Percentiles rank a stretch among this genome's conserved stretches.
Evolutionary conservation across 2,329 filamentous ascomycete genomes (phyloP).

Genomic region (Colletotrichum magnum): DNA sequence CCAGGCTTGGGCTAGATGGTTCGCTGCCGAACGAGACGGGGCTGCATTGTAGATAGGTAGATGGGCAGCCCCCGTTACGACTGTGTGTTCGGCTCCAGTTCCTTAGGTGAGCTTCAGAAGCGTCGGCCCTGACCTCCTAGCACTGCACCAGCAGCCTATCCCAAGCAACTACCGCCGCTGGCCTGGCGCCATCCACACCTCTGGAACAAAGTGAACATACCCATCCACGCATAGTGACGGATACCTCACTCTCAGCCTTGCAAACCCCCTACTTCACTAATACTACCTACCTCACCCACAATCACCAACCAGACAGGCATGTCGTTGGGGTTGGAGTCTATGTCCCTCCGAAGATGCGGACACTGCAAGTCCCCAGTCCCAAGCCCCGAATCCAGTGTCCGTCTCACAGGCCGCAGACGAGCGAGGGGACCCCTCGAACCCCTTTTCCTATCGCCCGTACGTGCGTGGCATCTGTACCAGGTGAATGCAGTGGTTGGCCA

Average conservation of each 20-base stretch:
- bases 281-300: constrained; percentile 3
- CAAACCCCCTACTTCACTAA: constrained; percentile 21
- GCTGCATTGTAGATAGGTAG: constrained; percentile 8
- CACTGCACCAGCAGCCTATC: constrained; percentile 21
- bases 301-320: not conserved
- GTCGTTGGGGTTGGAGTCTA: not conserved
- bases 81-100: not conserved
- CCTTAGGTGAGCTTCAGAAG: not conserved
- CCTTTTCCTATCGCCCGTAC: constrained; percentile 9
- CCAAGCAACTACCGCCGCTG: constrained; percentile 16
- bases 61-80: constrained; percentile 4
- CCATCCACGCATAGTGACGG: constrained; percentile 6
- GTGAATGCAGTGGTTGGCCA: not conserved
- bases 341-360: not conserved
- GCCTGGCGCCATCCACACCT: constrained; percentile 24
- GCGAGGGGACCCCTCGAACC: not conserved
- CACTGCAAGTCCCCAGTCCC: not conserved
- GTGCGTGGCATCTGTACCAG: not conserved
- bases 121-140: constrained; percentile 9
- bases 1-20: constrained; percentile 13
- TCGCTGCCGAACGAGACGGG: not conserved
- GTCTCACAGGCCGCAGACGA: not conserved
- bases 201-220: constrained; percentile 31
- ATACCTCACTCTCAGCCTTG: constrained; percentile 29
- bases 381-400: not conserved